These are phyloP conservation scores for Ophiostoma novo-ulmi DNA, from an alignment of 2,329 filamentous ascomycete species.

Conservation along the genomic window DNA sequence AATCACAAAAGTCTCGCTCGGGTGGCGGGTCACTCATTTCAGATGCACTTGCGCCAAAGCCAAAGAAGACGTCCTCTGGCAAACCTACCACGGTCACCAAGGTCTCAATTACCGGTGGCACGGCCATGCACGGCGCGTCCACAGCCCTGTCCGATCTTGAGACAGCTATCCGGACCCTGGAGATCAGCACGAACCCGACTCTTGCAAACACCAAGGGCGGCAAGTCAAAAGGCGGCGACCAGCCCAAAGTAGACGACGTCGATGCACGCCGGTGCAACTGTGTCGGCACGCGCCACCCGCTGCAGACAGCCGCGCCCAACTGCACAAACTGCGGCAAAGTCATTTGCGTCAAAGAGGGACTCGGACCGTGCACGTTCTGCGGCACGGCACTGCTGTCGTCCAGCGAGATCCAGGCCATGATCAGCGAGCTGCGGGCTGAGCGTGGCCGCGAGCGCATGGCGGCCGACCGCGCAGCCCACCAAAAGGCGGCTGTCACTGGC, in stretches of 20 bases:
- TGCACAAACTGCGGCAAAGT: conserved; percentile 92
- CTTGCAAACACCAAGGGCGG: conserved; percentile 35
- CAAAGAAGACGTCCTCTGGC: conserved; percentile 43
- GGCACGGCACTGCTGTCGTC: conserved; percentile 64
- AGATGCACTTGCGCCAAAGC: conserved; percentile 54
- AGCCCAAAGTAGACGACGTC: conserved; percentile 39
- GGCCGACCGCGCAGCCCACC: conserved; percentile 66
- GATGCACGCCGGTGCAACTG: conserved; percentile 72
- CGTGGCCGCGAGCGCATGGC: conserved; percentile 82
- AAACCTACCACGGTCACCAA: conserved; percentile 46
- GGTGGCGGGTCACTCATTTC: conserved; percentile 76
- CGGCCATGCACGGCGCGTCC: conserved; percentile 75
- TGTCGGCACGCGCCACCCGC: conserved; percentile 78
- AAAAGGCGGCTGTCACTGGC: conserved; percentile 44
- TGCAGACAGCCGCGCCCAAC: conserved; percentile 88
- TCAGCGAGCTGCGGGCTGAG: conserved; percentile 76
- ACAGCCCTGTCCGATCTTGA: conserved; percentile 66
- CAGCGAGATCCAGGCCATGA: conserved; percentile 77
- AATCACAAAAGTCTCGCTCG: conserved; percentile 31
- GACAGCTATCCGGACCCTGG: conserved; percentile 79
- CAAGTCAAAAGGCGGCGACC: neutral
- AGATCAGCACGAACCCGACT: conserved; percentile 84
- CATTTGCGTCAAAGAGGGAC: conserved; percentile 86
- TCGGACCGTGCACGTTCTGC: conserved; percentile 93
- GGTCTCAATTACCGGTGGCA: conserved; percentile 68